phyloP scores from a whole-genome alignment of 2,329 filamentous ascomycete genomes.

The Colletotrichum orbiculare region DNA sequence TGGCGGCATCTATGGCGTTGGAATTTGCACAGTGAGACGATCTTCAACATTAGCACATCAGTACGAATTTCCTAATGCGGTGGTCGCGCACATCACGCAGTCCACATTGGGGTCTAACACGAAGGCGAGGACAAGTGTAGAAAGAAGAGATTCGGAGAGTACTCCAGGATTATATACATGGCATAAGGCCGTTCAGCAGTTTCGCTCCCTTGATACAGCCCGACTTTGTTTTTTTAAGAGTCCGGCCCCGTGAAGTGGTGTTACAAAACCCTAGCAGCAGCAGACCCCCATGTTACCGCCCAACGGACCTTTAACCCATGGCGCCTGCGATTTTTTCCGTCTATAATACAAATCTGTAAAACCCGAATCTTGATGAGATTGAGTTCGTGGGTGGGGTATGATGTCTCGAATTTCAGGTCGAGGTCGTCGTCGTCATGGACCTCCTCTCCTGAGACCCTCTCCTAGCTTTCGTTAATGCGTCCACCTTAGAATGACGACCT shows the following conservation, averaged over 20 bases:
- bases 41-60: too few relatives aligned
- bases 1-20: too few relatives aligned
- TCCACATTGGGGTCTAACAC: too few relatives aligned
- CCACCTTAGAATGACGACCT: background rate
- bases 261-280: constrained; percentile 9
- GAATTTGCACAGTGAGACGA: too few relatives aligned
- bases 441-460: background rate
- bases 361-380: background rate
- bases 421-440: constrained; percentile 7
- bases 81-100: too few relatives aligned
- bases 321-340: constrained; percentile 12
- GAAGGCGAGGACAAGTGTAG: background rate
- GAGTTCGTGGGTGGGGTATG: constrained; percentile 13
- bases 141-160: constrained; percentile 33
- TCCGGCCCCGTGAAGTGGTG: constrained; percentile 7
- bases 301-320: constrained; percentile 14
- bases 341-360: constrained; percentile 27
- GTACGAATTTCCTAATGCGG: too few relatives aligned
- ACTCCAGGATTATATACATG: constrained; percentile 30
- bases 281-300: constrained; percentile 6
- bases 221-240: background rate
- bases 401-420: constrained; percentile 10
- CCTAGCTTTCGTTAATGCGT: background rate
- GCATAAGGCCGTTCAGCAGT: constrained; percentile 10
- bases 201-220: constrained; percentile 12